phyloP scores from a whole-genome alignment of 306 rosid species.

The Mucuna pruriens region DNA sequence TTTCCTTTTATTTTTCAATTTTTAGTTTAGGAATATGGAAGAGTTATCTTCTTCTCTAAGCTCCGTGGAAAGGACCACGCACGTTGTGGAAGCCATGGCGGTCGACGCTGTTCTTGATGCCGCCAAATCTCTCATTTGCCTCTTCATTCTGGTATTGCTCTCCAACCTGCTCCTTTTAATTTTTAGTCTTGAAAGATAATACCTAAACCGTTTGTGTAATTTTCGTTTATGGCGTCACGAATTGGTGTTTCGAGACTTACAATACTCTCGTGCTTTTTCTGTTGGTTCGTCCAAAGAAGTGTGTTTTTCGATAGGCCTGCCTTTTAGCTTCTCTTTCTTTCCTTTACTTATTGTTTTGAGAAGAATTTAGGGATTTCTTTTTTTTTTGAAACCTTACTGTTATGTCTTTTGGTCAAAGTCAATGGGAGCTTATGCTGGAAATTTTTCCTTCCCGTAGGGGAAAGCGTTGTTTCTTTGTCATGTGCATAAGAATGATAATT shows the following conservation, averaged over 20 bases:
- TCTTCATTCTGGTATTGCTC: conserved; percentile 58
- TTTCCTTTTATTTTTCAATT: conserved; percentile 6
- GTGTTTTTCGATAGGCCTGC: neutral
- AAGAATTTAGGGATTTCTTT: conserved; percentile 3
- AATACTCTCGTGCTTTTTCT: neutral
- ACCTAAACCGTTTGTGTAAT: neutral
- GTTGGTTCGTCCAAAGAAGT: neutral
- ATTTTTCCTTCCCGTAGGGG: neutral
- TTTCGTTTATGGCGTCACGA: neutral
- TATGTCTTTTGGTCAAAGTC: neutral
- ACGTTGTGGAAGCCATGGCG: conserved; percentile 55
- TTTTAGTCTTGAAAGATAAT: neutral
- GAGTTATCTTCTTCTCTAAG: conserved; percentile 40
- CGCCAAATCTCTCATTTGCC: conserved; percentile 54
- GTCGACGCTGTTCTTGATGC: conserved; percentile 48
- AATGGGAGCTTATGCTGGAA: neutral
- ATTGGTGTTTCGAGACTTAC: neutral
- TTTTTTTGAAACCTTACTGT: neutral
- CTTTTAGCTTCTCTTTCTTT: neutral
- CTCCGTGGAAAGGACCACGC: conserved; percentile 30
- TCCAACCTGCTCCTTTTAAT: neutral
- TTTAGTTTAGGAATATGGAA: conserved; percentile 52
- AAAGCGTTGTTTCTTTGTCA: neutral
- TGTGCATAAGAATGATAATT: neutral
- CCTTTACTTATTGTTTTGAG: neutral